Evolutionary conservation across 2,329 filamentous ascomycete genomes (phyloP), one percentile per base, ranked within the genome.

Genomic region (Diaporthe destruens): DNA sequence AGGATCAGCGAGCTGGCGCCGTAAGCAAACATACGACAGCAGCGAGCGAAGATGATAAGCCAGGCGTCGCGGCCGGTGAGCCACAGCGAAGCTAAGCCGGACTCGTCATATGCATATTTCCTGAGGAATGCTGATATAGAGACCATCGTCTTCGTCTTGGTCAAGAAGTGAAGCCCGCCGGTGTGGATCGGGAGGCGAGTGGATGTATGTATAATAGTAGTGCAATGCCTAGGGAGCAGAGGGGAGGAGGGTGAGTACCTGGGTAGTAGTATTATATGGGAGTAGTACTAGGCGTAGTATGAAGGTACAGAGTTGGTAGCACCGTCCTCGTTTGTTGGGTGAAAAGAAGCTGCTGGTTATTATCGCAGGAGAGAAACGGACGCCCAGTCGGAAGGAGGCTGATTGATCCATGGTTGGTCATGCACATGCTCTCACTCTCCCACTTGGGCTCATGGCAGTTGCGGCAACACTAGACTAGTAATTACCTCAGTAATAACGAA

Each of bases 1-100:
- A 92, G 83, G 67, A 91, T 88, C 56, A 92, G 83, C 0, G 89
- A 87, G 25, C 86, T 87, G 70, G 87, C 87, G 61, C 90, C 89
- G 74, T 90, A 91, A n/a, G 90, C 89, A 75, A 91, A 89, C 81
- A 92, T 88, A 69, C 90, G 89, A 72, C 82, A 84, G 34, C 82
- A 82, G 32, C 88, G 82, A 7, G 84, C 82, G 51, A 87, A 73
- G 75, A 91, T 90, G 77, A 90, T 84, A 54, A 89, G 81, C 77
- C 83, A 85, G 65, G 87, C 87, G 82, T 90, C 85, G 16, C 77
- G 80, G 71, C 87, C 87, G 5, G 86, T 84, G 56, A 75, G 57
- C 75, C 84, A 82, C 20, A 89, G 80, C 1, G 87, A 85, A 18
- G 79, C 80, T 44, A 88, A 78, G 32, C 87, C 87, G 51, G 87